Conservation (phyloP, 805 yeast species). For the Metschnikowia continentalis region DNA sequence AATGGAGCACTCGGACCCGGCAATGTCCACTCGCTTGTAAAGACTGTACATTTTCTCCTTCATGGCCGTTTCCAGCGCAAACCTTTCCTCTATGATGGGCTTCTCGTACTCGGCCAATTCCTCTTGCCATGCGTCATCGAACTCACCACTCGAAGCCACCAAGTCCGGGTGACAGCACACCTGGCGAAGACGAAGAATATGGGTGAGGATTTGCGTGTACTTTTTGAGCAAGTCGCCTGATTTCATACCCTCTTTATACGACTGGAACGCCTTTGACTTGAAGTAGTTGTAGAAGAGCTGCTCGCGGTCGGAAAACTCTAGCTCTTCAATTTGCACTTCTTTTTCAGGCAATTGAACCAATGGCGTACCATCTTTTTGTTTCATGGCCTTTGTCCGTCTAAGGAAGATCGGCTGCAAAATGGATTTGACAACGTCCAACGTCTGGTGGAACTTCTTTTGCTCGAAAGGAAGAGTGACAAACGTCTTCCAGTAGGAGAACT, state of each 20-base stretch:
- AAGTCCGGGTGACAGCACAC: slow-evolving; percentile 80
- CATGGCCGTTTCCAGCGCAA: slow-evolving; percentile 20
- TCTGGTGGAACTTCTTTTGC: slow-evolving; percentile 61
- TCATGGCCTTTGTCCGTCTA: slow-evolving; percentile 84
- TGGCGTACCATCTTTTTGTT: slow-evolving; percentile 64
- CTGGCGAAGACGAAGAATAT: slow-evolving; percentile 79
- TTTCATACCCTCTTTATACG: slow-evolving; percentile 55
- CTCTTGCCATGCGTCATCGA: slow-evolving; percentile 45
- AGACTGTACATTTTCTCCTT: slow-evolving; percentile 24
- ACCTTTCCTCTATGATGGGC: slow-evolving; percentile 15
- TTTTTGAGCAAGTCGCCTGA: slow-evolving; percentile 66
- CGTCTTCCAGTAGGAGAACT: slow-evolving; percentile 80
- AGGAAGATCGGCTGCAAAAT: slow-evolving; percentile 78
- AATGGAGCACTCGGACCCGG: slow-evolving; percentile 72
- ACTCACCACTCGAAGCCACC: slow-evolving; percentile 48
- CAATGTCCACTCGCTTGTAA: slow-evolving; percentile 29
- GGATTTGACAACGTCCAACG: slow-evolving; percentile 80
- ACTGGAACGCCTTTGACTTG: slow-evolving; percentile 58
- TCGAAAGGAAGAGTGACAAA: slow-evolving; percentile 83
- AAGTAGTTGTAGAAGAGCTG: slow-evolving; percentile 62
- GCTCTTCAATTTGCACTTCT: slow-evolving; percentile 62
- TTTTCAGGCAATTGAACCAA: slow-evolving; percentile 76
- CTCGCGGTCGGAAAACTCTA: slow-evolving; percentile 66
- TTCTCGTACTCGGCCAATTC: slow-evolving; percentile 16
- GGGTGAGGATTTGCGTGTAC: slow-evolving; percentile 77